Conservation (phyloP, 257 asterid species). For the Primulina eburnea region DNA sequence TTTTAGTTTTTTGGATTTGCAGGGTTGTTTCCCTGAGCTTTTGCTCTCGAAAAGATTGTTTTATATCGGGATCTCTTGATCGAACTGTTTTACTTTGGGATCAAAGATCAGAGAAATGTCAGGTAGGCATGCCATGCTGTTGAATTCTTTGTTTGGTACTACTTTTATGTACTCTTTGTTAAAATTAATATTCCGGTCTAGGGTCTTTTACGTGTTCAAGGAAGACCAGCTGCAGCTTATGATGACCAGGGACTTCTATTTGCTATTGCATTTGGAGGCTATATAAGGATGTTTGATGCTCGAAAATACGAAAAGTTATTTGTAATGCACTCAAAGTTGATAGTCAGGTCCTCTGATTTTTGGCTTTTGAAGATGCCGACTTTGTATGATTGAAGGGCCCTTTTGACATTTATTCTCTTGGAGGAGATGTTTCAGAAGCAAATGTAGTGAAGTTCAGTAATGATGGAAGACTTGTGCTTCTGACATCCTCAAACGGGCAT, state of each 20-base stretch:
- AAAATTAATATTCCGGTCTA: conserved; percentile 28
- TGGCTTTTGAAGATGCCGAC: conserved; percentile 26
- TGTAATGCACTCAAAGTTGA: conserved; percentile 23
- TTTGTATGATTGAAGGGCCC: conserved; percentile 69
- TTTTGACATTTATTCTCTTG: conserved; percentile 77
- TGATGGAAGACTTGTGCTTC: conserved; percentile 91
- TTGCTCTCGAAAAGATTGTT: conserved; percentile 76
- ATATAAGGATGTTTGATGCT: conserved; percentile 84
- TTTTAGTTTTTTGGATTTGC: conserved; percentile 29
- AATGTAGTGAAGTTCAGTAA: conserved; percentile 84
- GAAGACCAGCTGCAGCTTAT: conserved; percentile 89
- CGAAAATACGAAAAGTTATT: conserved; percentile 88
- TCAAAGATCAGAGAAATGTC: conserved; percentile 96
- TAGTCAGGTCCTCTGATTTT: conserved; percentile 10
- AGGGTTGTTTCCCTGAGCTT: conserved; percentile 93
- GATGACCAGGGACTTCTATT: conserved; percentile 95
- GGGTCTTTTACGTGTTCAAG: conserved; percentile 96
- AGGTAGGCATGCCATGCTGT: conserved; percentile 42
- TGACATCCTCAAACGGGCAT: conserved; percentile 82
- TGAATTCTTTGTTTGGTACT: conserved; percentile 23
- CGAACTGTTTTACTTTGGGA: conserved; percentile 97
- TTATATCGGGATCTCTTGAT: conserved; percentile 91
- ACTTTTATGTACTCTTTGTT: conserved; percentile 23
- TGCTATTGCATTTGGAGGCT: conserved; percentile 88
- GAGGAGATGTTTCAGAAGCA: conserved; percentile 89